Base-by-base conservation (phyloP, 768 basidiomycete species). In the Termitomyces eurrhizus region DNA sequence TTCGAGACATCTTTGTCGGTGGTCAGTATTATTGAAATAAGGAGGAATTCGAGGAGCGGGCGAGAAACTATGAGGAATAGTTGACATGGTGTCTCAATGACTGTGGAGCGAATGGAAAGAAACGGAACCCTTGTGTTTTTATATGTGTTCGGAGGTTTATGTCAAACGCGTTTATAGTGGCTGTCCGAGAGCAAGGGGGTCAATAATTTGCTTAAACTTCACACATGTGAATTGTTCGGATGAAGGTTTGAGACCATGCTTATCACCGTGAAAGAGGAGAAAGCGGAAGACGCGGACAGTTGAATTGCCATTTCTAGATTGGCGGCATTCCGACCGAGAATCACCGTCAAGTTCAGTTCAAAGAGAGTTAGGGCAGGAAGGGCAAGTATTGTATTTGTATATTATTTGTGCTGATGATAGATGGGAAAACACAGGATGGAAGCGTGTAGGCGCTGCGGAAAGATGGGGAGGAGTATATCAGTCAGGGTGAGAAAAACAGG, bases 1-100 rank as follows among this genome's bases (percentile, higher is more conserved):
- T 3, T 69, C 72, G 2, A 87, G 78, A 68, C 82, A 83, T 62
- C 86, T 78, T 59, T 81, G 79, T 37, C 75, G 77, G 64, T 87
- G 86, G 69, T 83, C 78, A 36, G 81, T 81, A 56, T 69, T 69
- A 53, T 73, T 67, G 59, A 86, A 73, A 63, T 78, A 76, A 16
- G 84, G 83, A 32, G 86, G 84, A 35, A 79, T 70, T 18, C 74
- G 57, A 14, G 60, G 69, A 37, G 72, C 53, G 26, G 58, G 33
- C 7, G 50, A 49, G 60, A 59, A 18, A 37, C 32, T 51, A 7
- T 41, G 41, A 9, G 32, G 24, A 35, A 41, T 45, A 44, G 58
- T 53, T 7, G 60, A 9, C 64, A 64, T 64, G 45, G 44, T 29
- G 29, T 29, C 16, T 14, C 7, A 21, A 36, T 4, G 24, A 46